Base-by-base conservation (phyloP, 1,284 basidiomycete species). In the Ceratobasidium sp. region DNA sequence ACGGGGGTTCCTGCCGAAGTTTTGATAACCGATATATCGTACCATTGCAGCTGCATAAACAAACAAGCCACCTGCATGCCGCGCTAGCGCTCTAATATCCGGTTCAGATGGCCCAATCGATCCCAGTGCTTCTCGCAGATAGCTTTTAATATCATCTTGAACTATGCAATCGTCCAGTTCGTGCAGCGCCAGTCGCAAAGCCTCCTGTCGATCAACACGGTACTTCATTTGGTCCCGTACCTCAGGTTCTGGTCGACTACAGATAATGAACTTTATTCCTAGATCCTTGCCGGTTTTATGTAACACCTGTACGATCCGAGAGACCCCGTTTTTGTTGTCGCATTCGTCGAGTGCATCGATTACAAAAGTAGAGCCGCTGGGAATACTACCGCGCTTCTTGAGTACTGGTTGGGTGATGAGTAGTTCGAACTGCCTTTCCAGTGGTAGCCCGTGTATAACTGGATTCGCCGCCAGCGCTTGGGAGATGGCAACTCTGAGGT, bases 341-440 rank as follows among this genome's bases (percentile, higher is more conserved):
- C 64, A 67, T 22, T 67, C 64, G 50, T 67, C 64, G 7, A 67
- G 25, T 0, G 64, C 64, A 20, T 67, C 64, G 17, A 67, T 25
- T 27, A 4, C 6, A 7, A 27, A 50, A 50, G 47, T 6, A n/a
- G n/a, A n/a, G n/a, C n/a, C n/a, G n/a, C n/a, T n/a, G n/a, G n/a
- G n/a, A n/a, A n/a, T n/a, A n/a, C n/a, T n/a, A n/a, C n/a, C n/a
- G n/a, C n/a, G n/a, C n/a, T n/a, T n/a, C n/a, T n/a, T n/a, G n/a
- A n/a, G n/a, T n/a, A n/a, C n/a, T n/a, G n/a, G n/a, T n/a, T n/a
- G n/a, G n/a, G n/a, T n/a, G n/a, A n/a, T n/a, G n/a, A n/a, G n/a
- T n/a, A n/a, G n/a, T n/a, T n/a, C n/a, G n/a, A n/a, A n/a, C n/a
- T n/a, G n/a, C n/a, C n/a, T n/a, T n/a, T n/a, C n/a, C n/a, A n/a